These are phyloP conservation scores for Talaromyces marneffei DNA, from an alignment of 2,329 filamentous ascomycete genomes.

Conservation along the genomic window DNA sequence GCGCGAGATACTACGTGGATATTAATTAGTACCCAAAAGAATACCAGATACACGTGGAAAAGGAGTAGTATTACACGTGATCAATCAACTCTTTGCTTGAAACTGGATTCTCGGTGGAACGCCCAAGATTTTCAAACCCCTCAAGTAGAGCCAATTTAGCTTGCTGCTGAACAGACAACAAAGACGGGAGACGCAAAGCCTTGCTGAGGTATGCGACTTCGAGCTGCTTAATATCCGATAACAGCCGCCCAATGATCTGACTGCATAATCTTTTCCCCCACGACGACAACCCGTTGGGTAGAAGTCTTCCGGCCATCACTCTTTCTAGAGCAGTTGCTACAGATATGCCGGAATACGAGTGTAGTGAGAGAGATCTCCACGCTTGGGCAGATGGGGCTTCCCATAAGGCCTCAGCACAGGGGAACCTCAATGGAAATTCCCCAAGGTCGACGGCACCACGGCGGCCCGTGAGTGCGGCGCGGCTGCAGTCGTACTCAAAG, in stretches of 20 bases:
- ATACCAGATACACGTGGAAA: neutral
- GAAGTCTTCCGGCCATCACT: neutral
- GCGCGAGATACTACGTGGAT: neutral
- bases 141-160: neutral
- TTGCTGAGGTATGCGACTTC: constrained; percentile 7
- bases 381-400: constrained; percentile 8
- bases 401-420: constrained; percentile 7
- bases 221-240: constrained; percentile 10
- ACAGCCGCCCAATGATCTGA: constrained; percentile 4
- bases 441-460: constrained; percentile 8
- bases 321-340: neutral
- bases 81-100: constrained; percentile 12
- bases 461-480: constrained; percentile 1
- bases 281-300: constrained; percentile 3
- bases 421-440: constrained; percentile 2
- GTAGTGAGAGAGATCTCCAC: constrained; percentile 6
- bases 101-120: neutral
- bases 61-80: neutral
- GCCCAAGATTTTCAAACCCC: constrained; percentile 3
- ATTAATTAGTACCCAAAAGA: neutral
- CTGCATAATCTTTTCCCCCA: constrained; percentile 8
- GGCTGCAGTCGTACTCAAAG: constrained; percentile 11
- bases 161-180: constrained; percentile 3
- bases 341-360: neutral
- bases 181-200: neutral